Conservation (phyloP, 768 basidiomycete genomes). For the Lanmaoa pseudosensibilis region DNA sequence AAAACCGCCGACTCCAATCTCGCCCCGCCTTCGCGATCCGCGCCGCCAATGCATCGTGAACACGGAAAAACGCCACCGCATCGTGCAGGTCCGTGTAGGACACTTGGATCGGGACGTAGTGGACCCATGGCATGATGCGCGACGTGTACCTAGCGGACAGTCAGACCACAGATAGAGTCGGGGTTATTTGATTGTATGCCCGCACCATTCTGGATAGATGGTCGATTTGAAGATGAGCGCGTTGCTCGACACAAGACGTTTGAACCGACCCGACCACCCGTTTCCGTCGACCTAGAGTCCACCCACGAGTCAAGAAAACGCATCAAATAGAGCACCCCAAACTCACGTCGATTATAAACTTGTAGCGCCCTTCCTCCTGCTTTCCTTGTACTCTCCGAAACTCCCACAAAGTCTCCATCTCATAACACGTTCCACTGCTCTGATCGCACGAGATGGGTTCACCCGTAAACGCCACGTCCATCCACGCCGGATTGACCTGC, state of each 20-base stretch:
- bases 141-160: constrained; percentile 46
- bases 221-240: constrained; percentile 68
- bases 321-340: not conserved
- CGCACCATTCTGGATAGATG: constrained; percentile 72
- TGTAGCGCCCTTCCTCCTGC: constrained; percentile 55
- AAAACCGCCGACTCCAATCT: constrained; percentile 56
- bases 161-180: not conserved
- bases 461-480: constrained; percentile 62
- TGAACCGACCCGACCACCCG: constrained; percentile 72
- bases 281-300: constrained; percentile 53
- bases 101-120: constrained; percentile 69
- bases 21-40: constrained; percentile 58
- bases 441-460: constrained; percentile 42
- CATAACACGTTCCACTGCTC: constrained; percentile 35
- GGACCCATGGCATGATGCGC: constrained; percentile 65
- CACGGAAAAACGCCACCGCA: constrained; percentile 69
- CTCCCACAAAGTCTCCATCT: constrained; percentile 47
- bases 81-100: constrained; percentile 72
- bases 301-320: not conserved
- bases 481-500: constrained; percentile 50
- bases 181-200: no score
- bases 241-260: constrained; percentile 60
- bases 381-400: constrained; percentile 46
- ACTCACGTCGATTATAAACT: constrained; percentile 59
- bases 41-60: constrained; percentile 58